Evolutionary conservation across 305 asterid species (phyloP).

Genomic region (Ilex paraguariensis): DNA sequence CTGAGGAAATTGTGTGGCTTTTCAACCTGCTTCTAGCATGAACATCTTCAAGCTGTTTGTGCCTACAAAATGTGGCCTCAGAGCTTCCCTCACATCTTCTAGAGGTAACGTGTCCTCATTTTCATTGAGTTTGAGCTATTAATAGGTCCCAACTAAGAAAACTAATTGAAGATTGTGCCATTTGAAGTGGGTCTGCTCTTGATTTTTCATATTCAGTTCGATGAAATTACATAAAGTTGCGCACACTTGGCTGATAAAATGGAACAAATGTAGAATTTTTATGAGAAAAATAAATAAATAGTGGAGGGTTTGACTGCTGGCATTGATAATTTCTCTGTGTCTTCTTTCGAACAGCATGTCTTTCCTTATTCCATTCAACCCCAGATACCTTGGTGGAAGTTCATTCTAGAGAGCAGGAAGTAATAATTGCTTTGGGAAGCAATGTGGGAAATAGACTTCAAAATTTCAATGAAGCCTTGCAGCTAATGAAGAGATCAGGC

Average conservation of each 20-base stretch:
- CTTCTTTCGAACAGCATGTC: conserved; percentile 27
- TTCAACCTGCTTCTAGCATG: conserved; percentile 3
- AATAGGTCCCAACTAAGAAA: not conserved
- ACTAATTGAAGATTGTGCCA: not conserved
- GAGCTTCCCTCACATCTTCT: conserved; percentile 3
- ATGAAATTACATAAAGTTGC: not conserved
- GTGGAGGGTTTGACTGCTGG: not conserved
- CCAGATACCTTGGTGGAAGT: conserved; percentile 55
- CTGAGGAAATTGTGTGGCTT: too few species aligned
- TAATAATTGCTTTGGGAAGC: conserved; percentile 85
- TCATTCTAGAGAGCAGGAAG: conserved; percentile 72
- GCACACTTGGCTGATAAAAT: not conserved
- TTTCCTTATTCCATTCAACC: conserved; percentile 35
- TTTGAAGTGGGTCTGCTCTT: not conserved
- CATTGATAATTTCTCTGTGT: not conserved
- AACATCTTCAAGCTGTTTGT: conserved; percentile 14
- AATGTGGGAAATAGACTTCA: conserved; percentile 77
- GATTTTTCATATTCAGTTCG: not conserved
- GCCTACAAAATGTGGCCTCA: conserved; percentile 5
- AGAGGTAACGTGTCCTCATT: conserved; percentile 32
- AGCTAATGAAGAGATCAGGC: conserved; percentile 72
- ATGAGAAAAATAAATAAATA: too few species aligned
- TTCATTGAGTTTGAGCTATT: not conserved
- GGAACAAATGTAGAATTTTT: too few species aligned
- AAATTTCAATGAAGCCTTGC: conserved; percentile 79